Conservation (phyloP, 2,329 filamentous ascomycete genomes). For the Dactylellina drechsleri region DNA sequence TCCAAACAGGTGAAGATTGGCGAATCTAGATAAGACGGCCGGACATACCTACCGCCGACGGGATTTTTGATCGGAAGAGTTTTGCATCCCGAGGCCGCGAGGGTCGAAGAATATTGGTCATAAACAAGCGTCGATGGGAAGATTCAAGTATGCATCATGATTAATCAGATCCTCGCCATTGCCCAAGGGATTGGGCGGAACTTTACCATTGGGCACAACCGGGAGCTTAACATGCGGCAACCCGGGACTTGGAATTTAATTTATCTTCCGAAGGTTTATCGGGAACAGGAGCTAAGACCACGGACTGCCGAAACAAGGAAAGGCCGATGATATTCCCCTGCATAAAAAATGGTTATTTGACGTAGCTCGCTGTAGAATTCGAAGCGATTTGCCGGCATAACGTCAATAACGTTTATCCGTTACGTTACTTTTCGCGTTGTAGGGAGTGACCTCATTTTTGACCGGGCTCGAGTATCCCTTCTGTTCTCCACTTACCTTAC, state of each 20-base stretch:
- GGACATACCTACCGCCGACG: neutral
- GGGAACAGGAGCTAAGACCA: neutral
- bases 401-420: neutral
- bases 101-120: neutral
- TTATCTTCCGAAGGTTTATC: neutral
- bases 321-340: neutral
- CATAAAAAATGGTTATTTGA: neutral
- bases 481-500: constrained; percentile 15
- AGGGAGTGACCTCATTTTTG: neutral
- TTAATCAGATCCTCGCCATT: neutral
- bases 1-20: no score
- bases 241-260: constrained; percentile 14
- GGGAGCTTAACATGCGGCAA: neutral
- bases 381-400: neutral
- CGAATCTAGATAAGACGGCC: neutral
- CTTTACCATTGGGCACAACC: neutral
- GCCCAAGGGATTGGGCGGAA: neutral
- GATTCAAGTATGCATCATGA: neutral
- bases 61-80: neutral
- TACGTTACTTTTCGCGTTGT: neutral
- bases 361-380: neutral
- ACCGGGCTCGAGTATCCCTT: neutral
- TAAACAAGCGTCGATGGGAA: neutral
- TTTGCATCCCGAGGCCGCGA: constrained; percentile 16
- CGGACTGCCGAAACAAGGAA: constrained; percentile 8